phyloP scores from a whole-genome alignment of 1,139 yeast species.

The Debaryomycetaceae sp. region DNA sequence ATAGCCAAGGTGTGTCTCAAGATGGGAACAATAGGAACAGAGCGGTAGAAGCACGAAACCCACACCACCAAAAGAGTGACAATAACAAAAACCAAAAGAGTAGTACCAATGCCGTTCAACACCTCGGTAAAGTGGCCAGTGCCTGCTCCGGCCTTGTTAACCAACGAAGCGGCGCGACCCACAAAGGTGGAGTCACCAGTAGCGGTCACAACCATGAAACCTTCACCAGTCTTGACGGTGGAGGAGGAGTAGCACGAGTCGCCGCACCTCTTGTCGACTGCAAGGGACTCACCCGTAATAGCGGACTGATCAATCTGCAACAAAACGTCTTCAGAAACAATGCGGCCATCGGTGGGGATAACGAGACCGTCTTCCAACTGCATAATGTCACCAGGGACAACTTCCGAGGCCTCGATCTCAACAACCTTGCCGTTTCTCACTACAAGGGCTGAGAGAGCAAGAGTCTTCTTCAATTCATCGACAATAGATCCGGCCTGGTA shows the following conservation, averaged over 20 bases:
- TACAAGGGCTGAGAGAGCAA: constrained; percentile 81
- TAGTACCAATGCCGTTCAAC: constrained; percentile 94
- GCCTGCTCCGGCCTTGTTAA: constrained; percentile 90
- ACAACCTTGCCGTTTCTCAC: constrained; percentile 72
- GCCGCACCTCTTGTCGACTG: constrained; percentile 87
- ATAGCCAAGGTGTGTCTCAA: constrained; percentile 92
- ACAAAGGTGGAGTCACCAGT: constrained; percentile 91
- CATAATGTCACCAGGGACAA: constrained; percentile 89
- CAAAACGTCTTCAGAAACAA: constrained; percentile 80
- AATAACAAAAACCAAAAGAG: constrained; percentile 81
- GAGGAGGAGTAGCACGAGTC: constrained; percentile 89
- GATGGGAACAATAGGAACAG: constrained; percentile 78
- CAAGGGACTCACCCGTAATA: constrained; percentile 95
- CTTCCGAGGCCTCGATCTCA: constrained; percentile 70
- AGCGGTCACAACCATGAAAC: constrained; percentile 88
- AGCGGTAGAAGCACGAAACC: constrained; percentile 93
- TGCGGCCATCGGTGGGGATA: constrained; percentile 92
- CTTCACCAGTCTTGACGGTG: constrained; percentile 95
- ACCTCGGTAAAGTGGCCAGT: constrained; percentile 97
- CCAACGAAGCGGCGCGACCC: constrained; percentile 96
- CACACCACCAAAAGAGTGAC: constrained; percentile 82
- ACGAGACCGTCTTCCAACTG: constrained; percentile 92
- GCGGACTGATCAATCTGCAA: constrained; percentile 96
- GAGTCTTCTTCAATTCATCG: constrained; percentile 86
- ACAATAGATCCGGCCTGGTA: constrained; percentile 97